A percentile compares a stretch with the other conserved stretches of the same genome.
Conservation (phyloP, 208 protist species). For the Crithidia bombi region DNA sequence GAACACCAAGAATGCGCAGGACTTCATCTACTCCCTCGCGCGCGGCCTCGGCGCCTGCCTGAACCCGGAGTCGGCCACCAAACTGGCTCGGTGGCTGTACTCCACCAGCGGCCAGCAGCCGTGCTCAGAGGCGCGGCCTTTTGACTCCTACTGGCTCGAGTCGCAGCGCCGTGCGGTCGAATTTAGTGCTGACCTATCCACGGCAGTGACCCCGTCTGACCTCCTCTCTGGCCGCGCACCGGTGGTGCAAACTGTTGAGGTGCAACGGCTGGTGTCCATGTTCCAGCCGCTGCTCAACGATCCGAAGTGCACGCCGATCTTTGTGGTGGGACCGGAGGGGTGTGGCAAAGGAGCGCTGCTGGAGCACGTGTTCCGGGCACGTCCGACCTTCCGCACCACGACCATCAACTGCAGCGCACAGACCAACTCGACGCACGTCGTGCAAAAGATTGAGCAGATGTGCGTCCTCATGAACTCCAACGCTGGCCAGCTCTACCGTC, state of each 20-base stretch:
- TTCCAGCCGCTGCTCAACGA: slow-evolving; percentile 88
- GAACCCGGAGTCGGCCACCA: slow-evolving; percentile 50
- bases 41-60: slow-evolving; percentile 65
- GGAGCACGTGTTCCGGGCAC: slow-evolving; percentile 68
- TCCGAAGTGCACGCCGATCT: slow-evolving; percentile 83
- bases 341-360: slow-evolving; percentile 95
- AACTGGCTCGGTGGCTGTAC: slow-evolving; percentile 88
- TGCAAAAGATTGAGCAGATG: slow-evolving; percentile 95
- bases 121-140: slow-evolving; percentile 69
- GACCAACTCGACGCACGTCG: slow-evolving; percentile 92
- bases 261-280: slow-evolving; percentile 86
- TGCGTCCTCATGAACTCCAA: slow-evolving; percentile 89
- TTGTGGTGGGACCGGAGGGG: slow-evolving; percentile 97
- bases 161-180: slow-evolving; percentile 57
- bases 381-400: slow-evolving; percentile 60
- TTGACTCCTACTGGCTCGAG: slow-evolving; percentile 87
- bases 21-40: slow-evolving; percentile 78
- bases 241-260: slow-evolving; percentile 92
- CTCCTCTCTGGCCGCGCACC: slow-evolving; percentile 60
- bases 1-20: slow-evolving; percentile 53
- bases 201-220: slow-evolving; percentile 51
- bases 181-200: slow-evolving; percentile 65
- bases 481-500: slow-evolving; percentile 92
- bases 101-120: slow-evolving; percentile 77
- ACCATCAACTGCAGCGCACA: slow-evolving; percentile 96